phyloP scores from a whole-genome alignment of 2,329 filamentous ascomycete genomes.

The Penicillium brevicompactum region DNA sequence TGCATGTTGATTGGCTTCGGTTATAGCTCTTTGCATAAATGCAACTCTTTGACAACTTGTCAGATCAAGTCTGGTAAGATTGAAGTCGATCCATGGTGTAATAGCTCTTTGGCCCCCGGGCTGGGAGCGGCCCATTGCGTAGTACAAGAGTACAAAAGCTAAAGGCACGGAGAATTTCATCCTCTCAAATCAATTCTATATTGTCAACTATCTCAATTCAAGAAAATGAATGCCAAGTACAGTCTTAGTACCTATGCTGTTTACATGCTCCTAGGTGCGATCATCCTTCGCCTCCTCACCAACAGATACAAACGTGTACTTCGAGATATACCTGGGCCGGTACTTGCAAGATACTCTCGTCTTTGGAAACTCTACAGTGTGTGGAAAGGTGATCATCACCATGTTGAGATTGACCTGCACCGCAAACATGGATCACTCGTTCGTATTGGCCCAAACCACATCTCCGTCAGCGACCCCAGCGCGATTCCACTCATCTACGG shows the following conservation, averaged over 20 bases:
- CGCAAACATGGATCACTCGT: constrained; percentile 35
- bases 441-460: constrained; percentile 32
- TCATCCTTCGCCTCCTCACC: constrained; percentile 5
- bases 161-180: no score
- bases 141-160: no score
- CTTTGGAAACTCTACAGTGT: constrained; percentile 23
- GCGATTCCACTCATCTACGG: constrained; percentile 16
- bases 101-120: no score
- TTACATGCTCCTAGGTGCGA: background rate
- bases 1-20: no score
- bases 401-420: constrained; percentile 28
- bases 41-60: no score
- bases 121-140: no score
- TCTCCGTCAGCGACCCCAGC: constrained; percentile 25
- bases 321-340: constrained; percentile 14
- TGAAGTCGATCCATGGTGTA: no score
- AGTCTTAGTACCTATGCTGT: background rate
- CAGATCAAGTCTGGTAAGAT: no score
- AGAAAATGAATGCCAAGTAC: background rate
- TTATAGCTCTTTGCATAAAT: no score
- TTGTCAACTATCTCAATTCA: no score
- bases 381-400: constrained; percentile 20
- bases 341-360: constrained; percentile 12
- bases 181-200: no score
- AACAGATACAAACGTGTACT: constrained; percentile 14